These are phyloP conservation scores for Setaria italica DNA, from an alignment of 202 grass and related monocot genomes.

Conservation along the genomic window DNA sequence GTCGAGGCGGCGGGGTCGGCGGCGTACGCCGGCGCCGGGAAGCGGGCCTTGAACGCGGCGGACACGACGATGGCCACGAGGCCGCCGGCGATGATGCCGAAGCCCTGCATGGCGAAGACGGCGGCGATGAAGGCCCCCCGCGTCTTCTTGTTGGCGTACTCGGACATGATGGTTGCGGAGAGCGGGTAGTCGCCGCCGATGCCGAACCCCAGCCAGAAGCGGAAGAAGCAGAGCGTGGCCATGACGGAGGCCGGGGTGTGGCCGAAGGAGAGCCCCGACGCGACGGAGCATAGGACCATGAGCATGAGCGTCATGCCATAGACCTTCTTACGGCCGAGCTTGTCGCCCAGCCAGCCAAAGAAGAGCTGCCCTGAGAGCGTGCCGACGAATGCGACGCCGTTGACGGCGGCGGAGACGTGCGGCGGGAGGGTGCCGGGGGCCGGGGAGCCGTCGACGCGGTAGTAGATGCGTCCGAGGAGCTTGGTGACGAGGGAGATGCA, in stretches of 20 bases:
- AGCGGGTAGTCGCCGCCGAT: constrained; percentile 87
- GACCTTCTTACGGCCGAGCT: too few relatives aligned
- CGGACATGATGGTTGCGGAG: constrained; percentile 62
- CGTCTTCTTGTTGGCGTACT: constrained; percentile 72
- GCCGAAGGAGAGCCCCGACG: too few relatives aligned
- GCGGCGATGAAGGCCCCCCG: constrained; percentile 84
- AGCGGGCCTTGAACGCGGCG: constrained; percentile 25
- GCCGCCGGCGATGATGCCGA: constrained; percentile 56
- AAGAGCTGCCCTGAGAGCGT: too few relatives aligned
- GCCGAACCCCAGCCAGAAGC: constrained; percentile 91
- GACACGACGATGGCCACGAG: constrained; percentile 30
- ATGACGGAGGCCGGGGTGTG: constrained; percentile 8
- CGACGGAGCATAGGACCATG: too few relatives aligned
- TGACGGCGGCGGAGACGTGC: too few relatives aligned
- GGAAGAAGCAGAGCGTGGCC: constrained; percentile 84
- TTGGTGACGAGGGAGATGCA: constrained; percentile 90
- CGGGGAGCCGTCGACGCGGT: constrained; percentile 21
- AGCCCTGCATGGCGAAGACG: constrained; percentile 90
- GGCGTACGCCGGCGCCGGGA: constrained; percentile 30
- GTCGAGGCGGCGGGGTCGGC: constrained; percentile 32
- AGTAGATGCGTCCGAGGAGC: constrained; percentile 84
- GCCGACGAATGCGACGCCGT: too few relatives aligned
- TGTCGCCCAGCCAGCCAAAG: too few relatives aligned
- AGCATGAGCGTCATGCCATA: too few relatives aligned
- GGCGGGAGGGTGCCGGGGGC: too few relatives aligned